Evolutionary conservation across 495 filamentous ascomycete species (phyloP).

Genomic region (Lophiostoma macrostomum): DNA sequence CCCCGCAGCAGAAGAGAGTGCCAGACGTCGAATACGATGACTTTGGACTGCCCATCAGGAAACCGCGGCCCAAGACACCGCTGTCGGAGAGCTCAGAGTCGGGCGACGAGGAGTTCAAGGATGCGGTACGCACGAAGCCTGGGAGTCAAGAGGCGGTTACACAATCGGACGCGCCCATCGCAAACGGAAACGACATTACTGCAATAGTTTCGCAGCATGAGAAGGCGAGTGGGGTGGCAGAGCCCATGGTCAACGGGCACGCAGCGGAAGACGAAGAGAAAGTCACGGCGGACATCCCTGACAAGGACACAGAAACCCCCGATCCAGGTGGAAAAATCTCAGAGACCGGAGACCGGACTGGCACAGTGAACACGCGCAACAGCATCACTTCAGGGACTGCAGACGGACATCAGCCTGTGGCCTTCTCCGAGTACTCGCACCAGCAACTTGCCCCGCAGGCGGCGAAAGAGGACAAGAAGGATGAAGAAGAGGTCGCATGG

Average conservation of each 20-base stretch:
- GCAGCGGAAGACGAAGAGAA: not conserved
- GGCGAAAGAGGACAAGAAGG: slow-evolving; percentile 43
- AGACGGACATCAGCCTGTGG: slow-evolving; percentile 24
- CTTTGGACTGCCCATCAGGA: slow-evolving; percentile 40
- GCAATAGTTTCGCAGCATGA: not conserved
- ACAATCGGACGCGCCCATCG: not conserved
- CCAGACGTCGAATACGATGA: slow-evolving; percentile 36
- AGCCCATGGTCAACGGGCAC: not conserved
- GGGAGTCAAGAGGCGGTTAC: slow-evolving; percentile 10
- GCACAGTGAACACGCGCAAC: slow-evolving; percentile 4
- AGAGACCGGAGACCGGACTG: not conserved
- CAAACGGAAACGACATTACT: not conserved
- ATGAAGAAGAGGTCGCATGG: slow-evolving; percentile 69
- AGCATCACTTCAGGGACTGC: not conserved
- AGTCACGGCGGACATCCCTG: not conserved
- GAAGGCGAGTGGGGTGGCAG: not conserved
- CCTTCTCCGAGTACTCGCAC: slow-evolving; percentile 85
- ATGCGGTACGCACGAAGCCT: slow-evolving; percentile 9
- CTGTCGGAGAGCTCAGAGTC: slow-evolving; percentile 20
- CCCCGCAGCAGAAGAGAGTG: not conserved
- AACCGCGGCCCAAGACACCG: slow-evolving; percentile 11
- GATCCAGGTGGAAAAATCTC: not conserved
- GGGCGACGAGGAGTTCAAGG: slow-evolving; percentile 21
- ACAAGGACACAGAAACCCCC: not conserved
- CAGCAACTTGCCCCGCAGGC: slow-evolving; percentile 63